phyloP scores from a whole-genome alignment of 2,329 filamentous ascomycete genomes.

The Fusarium musae region DNA sequence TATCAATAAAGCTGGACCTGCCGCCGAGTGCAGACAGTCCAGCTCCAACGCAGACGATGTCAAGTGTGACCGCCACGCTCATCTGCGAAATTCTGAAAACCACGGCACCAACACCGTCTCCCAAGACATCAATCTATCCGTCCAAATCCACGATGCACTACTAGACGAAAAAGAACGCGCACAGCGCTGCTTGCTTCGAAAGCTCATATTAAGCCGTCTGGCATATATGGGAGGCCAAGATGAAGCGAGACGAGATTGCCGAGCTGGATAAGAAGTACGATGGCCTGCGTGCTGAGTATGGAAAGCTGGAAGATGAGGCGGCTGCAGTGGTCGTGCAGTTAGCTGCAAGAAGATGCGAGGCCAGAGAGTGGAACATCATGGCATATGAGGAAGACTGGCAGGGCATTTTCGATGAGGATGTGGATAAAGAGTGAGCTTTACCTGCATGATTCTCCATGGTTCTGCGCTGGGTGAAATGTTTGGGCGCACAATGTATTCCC shows the following conservation, averaged over 20 bases:
- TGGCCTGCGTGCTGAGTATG: no score
- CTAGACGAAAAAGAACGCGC: neutral
- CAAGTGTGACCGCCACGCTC: rapidly evolving
- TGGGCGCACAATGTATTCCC: no score
- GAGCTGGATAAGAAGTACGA: no score
- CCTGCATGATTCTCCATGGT: no score
- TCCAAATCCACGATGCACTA: neutral
- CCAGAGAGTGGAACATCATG: no score
- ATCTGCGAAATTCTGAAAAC: neutral
- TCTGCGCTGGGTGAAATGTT: no score
- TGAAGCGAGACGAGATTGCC: no score
- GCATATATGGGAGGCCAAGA: neutral
- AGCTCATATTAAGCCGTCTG: neutral
- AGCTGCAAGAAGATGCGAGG: no score
- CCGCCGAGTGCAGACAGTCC: neutral
- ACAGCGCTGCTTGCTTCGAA: neutral
- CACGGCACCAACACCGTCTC: neutral
- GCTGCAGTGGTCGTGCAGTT: rapidly evolving
- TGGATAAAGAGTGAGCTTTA: no score
- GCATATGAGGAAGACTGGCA: no score
- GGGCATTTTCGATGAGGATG: no score
- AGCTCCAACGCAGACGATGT: neutral
- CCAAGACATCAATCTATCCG: neutral
- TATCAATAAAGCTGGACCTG: neutral
- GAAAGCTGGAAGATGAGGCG: no score